Conservation (phyloP, 2,329 filamentous ascomycete genomes). For the Exophiala sp. region DNA sequence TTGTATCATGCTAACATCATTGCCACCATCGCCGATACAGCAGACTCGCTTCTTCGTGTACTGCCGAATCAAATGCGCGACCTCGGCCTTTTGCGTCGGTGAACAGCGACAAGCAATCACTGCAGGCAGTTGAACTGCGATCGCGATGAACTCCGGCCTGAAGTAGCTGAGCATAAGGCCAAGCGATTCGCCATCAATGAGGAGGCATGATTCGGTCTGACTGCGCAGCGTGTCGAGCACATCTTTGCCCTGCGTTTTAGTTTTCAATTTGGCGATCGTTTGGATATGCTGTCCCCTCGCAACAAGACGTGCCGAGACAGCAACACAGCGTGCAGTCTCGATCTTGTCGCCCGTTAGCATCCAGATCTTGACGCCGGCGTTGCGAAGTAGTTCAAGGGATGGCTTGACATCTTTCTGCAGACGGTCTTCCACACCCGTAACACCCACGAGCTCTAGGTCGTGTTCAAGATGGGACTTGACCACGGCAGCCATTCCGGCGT, state of each 20-base stretch:
- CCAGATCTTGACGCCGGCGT: slow-evolving; percentile 98
- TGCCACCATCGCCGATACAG: slow-evolving; percentile 96
- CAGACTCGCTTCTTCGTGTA: slow-evolving; percentile 93
- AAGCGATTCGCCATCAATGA: slow-evolving; percentile 92
- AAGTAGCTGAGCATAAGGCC: slow-evolving; percentile 79
- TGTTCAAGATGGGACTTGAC: slow-evolving; percentile 78
- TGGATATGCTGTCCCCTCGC: slow-evolving; percentile 93
- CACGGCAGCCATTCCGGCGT: slow-evolving; percentile 74
- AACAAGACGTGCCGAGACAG: slow-evolving; percentile 90
- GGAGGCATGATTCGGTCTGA: slow-evolving; percentile 79
- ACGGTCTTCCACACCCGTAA: slow-evolving; percentile 96
- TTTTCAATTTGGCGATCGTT: slow-evolving; percentile 79
- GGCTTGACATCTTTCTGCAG: slow-evolving; percentile 94
- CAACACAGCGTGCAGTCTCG: slow-evolving; percentile 93
- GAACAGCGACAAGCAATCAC: slow-evolving; percentile 97
- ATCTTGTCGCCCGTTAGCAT: slow-evolving; percentile 99
- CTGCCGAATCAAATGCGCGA: slow-evolving; percentile 83
- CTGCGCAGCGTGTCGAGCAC: slow-evolving; percentile 83
- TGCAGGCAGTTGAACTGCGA: slow-evolving; percentile 81
- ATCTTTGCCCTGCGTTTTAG: slow-evolving; percentile 80
- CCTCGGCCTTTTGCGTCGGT: slow-evolving; percentile 92
- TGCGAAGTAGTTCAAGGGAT: slow-evolving; percentile 87
- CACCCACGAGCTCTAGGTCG: slow-evolving; percentile 88
- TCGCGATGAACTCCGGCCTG: slow-evolving; percentile 77
- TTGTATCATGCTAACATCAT: slow-evolving; percentile 99